Evolutionary conservation across 2,329 filamentous ascomycete species (phyloP), one percentile per base, ranked within the genome.

Genomic region (Dactylellina drechsleri): DNA sequence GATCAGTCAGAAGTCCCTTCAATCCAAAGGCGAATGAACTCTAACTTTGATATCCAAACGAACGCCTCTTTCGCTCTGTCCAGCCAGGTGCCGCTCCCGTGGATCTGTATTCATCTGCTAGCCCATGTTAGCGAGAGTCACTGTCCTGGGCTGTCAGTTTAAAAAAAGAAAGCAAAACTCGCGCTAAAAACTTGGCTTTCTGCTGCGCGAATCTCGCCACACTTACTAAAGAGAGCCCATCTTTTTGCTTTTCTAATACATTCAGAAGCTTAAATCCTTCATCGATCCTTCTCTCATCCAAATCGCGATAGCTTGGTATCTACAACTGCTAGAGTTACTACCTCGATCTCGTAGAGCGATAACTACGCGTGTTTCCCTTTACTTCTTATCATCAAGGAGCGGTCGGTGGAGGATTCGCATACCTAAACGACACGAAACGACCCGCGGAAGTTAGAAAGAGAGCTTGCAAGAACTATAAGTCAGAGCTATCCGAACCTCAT

Each of bases 271-370:
- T 36, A 36, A 36, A 36, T 36, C 20, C 50, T 15, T 13, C 7
- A 16, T 41, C 13, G 31, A 58, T 31, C 54, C 54, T 45, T 54
- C 26, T 41, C 15, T 53, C 68, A 56, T 73, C 68, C 68, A 61
- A 73, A 73, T 53, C 40, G 68, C 68, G 68, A 73, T 61, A 16
- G 54, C 49, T 58, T 15, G 13, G 54, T 36, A 28, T 36, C 52
- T 13, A 5, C 12, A 2, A 15, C 54, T 41, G 31, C 10, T 7
- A 36, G 31, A 36, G 13, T 43, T 43, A 43, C 12, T 41, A 4
- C 4, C 6, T n/a, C 16, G 15, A 20, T 54, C 12, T 16, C 23
- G 15, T 18, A 36, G 26, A 15, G 23, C 10, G 10, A 36, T 13
- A 52, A 23, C 10, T 23, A 52, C 47, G 16, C 47, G 47, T 5